phyloP scores from a whole-genome alignment of 2,329 filamentous ascomycete species.

The Akanthomyces uredinophilus region DNA sequence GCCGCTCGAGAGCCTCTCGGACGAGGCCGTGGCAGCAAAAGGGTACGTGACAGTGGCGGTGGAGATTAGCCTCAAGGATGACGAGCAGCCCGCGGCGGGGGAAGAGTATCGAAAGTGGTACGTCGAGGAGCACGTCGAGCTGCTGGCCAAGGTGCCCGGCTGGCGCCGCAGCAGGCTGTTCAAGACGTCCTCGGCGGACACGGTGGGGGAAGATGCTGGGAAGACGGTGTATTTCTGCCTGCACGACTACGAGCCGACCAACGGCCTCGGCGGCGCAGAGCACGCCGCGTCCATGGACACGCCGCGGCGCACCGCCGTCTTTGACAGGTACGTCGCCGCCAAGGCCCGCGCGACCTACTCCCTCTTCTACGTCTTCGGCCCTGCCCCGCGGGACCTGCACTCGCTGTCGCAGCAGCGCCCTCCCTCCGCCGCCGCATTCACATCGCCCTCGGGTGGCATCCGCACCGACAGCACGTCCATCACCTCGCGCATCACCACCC shows the following conservation, averaged over 20 bases:
- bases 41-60: conserved; percentile 59
- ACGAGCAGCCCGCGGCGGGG: conserved; percentile 39
- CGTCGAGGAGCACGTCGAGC: conserved; percentile 64
- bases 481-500: conserved; percentile 61
- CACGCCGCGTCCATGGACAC: conserved; percentile 60
- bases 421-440: conserved; percentile 42
- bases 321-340: conserved; percentile 51
- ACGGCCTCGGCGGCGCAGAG: conserved; percentile 61
- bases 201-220: conserved; percentile 37
- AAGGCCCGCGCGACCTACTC: conserved; percentile 59
- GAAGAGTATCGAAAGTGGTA: conserved; percentile 64
- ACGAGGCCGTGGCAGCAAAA: conserved; percentile 49
- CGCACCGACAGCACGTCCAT: conserved; percentile 52
- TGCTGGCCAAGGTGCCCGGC: conserved; percentile 69
- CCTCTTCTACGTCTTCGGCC: conserved; percentile 76
- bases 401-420: conserved; percentile 47
- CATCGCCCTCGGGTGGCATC: conserved; percentile 50
- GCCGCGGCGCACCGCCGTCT: conserved; percentile 55
- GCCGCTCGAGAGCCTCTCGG: conserved; percentile 54
- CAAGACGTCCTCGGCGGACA: conserved; percentile 47
- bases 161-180: conserved; percentile 73
- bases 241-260: conserved; percentile 65
- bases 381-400: conserved; percentile 63
- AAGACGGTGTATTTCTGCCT: conserved; percentile 56
- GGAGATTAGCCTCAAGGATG: conserved; percentile 48